Evolutionary conservation across 73 alveolate species (phyloP), one percentile per base, ranked within the genome.

Genomic region (Effrenium voratum): DNA sequence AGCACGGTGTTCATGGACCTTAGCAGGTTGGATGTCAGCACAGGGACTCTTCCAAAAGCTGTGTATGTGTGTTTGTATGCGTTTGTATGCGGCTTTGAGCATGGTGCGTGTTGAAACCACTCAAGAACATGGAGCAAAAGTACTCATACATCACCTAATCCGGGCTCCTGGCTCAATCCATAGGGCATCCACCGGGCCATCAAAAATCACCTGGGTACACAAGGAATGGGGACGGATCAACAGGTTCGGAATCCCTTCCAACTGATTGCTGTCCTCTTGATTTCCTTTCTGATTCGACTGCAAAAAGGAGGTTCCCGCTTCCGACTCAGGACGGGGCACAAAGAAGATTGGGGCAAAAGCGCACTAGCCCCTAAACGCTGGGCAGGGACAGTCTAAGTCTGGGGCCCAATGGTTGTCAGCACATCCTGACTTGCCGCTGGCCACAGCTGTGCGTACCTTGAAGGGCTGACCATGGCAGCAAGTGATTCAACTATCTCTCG

Each of bases 141-240:
- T n/a, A n/a, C n/a, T n/a, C n/a, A 52, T 40, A 15, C 86, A 75
- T 43, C 38, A 6, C 26, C 12, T 50, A 16, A 47, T 82, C 36
- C 32, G 73, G 50, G 92, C 50, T 12, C 34, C 44, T 38, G 60
- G 40, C 98, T 91, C 98, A 36, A 91, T 91, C 99, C 99, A 99
- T 95, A 99, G 99, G n/a, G 99, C 99, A 99, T 99, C 99, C 79
- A 99, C 99, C 10, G 99, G 99, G 28, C 99, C 99, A 90, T 99
- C 99, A 59, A 99, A 93, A 38, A 99, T 91, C 49, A 91, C 98
- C 95, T 87, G n/a, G 34, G 40, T 28, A 26, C 40, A 5, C 0
- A 47, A 12, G 3, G 55, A 15, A 13, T 34, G n/a, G n/a, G n/a
- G n/a, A n/a, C n/a, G n/a, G n/a, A n/a, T n/a, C n/a, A n/a, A n/a